A percentile compares a stretch with the other conserved stretches of the same genome.
These are phyloP conservation scores for Wickerhamomyces sp. DNA, from an alignment of 1,139 yeast species.

Conservation along the genomic window DNA sequence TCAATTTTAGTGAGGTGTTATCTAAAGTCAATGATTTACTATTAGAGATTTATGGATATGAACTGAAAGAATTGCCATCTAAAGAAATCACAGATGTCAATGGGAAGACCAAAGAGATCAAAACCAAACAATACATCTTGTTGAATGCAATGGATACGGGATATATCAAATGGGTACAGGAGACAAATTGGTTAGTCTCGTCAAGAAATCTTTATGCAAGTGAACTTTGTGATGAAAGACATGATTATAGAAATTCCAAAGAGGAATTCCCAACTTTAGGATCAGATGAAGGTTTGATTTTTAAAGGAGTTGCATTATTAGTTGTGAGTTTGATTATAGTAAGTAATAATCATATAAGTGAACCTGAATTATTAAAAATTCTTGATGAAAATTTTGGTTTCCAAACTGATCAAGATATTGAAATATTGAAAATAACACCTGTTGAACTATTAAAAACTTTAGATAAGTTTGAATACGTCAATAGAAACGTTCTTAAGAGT, in stretches of 20 bases:
- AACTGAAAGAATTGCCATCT: constrained; percentile 8
- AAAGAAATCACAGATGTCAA: constrained; percentile 9
- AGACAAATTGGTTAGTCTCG: constrained; percentile 12
- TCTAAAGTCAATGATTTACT: constrained; percentile 14
- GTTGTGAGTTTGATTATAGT: constrained; percentile 28
- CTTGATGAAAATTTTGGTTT: constrained; percentile 25
- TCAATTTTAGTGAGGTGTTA: constrained; percentile 14
- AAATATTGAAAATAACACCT: constrained; percentile 16
- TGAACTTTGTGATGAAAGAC: constrained; percentile 18
- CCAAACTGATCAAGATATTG: constrained; percentile 4
- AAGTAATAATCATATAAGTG: constrained; percentile 29
- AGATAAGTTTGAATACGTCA: constrained; percentile 28
- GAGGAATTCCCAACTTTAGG: constrained; percentile 14
- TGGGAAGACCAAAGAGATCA: constrained; percentile 8
- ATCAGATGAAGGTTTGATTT: constrained; percentile 20
- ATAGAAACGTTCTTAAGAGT: constrained; percentile 13
- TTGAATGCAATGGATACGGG: constrained; percentile 10
- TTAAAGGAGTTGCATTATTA: constrained; percentile 28
- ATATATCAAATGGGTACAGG: constrained; percentile 13
- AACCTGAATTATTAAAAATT: constrained; percentile 27
- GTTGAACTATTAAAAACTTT: constrained; percentile 25
- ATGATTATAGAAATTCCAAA: constrained; percentile 18
- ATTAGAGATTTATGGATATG: constrained; percentile 15
- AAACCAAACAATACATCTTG: constrained; percentile 14
- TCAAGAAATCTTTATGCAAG: constrained; percentile 15